A percentile compares a stretch with the other conserved stretches of the same genome.
Conservation (phyloP, 2,329 filamentous ascomycete genomes). For the Sporothrix luriei region DNA sequence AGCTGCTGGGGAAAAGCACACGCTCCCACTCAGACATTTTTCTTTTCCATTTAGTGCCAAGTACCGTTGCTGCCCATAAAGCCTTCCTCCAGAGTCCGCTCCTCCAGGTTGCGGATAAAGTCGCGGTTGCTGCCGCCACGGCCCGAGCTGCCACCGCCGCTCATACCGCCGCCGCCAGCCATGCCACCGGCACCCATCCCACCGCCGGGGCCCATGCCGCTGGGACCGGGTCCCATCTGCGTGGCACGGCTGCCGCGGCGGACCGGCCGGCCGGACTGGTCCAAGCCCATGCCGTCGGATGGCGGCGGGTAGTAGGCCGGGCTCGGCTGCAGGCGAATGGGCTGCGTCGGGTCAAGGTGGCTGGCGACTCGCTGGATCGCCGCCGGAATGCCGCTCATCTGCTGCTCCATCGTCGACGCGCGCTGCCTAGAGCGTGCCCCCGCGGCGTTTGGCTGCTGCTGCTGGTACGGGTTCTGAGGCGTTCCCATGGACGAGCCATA, state of each 20-base stretch:
- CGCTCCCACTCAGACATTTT: neutral
- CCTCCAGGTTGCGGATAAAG: slow-evolving; percentile 93
- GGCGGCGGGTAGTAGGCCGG: slow-evolving; percentile 97
- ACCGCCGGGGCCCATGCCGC: slow-evolving; percentile 16
- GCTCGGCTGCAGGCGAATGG: slow-evolving; percentile 90
- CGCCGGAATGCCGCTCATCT: slow-evolving; percentile 87
- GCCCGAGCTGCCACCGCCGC: slow-evolving; percentile 16
- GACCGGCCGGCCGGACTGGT: slow-evolving; percentile 60
- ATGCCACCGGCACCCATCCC: slow-evolving; percentile 21
- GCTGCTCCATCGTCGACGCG: slow-evolving; percentile 94
- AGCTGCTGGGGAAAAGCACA: neutral
- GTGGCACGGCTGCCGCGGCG: slow-evolving; percentile 75
- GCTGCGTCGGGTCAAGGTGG: slow-evolving; percentile 90
- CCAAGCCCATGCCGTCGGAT: slow-evolving; percentile 73
- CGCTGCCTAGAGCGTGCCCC: slow-evolving; percentile 71
- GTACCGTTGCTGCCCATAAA: slow-evolving; percentile 70
- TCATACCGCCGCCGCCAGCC: slow-evolving; percentile 38
- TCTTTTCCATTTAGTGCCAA: slow-evolving; percentile 59
- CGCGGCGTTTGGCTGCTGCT: slow-evolving; percentile 74
- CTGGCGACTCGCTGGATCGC: slow-evolving; percentile 93
- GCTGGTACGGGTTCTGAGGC: slow-evolving; percentile 53
- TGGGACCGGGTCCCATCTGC: slow-evolving; percentile 54
- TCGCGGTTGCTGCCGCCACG: slow-evolving; percentile 62
- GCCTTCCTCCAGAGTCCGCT: slow-evolving; percentile 89
- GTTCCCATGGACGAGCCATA: slow-evolving; percentile 50